phyloP scores from a whole-genome alignment of 2,329 filamentous ascomycete genomes.

The Trichoderma endophyticum region DNA sequence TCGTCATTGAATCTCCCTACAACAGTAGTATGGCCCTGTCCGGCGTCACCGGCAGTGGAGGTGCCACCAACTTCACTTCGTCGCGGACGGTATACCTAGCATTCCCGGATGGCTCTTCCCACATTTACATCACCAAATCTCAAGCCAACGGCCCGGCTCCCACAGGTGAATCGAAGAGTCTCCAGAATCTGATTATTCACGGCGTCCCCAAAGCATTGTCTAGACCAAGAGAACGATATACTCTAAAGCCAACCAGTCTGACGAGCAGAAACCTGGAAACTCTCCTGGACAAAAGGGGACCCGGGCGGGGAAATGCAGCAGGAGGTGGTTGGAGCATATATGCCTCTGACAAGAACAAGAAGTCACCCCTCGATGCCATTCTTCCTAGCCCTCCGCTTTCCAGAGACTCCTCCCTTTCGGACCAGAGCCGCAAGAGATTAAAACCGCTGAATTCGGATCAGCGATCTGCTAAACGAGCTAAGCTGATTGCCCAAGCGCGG shows the following conservation, averaged over 20 bases:
- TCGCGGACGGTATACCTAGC: slow-evolving; percentile 74
- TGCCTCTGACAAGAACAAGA: slow-evolving; percentile 56
- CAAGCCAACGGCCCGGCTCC: slow-evolving; percentile 42
- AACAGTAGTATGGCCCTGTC: slow-evolving; percentile 55
- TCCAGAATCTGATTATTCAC: slow-evolving; percentile 70
- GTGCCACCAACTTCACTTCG: slow-evolving; percentile 53
- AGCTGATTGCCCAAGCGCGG: slow-evolving; percentile 60
- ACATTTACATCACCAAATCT: slow-evolving; percentile 63
- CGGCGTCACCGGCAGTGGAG: slow-evolving; percentile 30
- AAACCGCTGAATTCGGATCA: slow-evolving; percentile 29
- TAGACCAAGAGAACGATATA: slow-evolving; percentile 67
- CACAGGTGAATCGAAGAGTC: slow-evolving; percentile 55
- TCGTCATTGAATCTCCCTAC: slow-evolving; percentile 78
- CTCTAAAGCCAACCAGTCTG: slow-evolving; percentile 64
- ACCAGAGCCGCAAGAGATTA: slow-evolving; percentile 30
- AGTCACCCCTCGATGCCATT: slow-evolving; percentile 54
- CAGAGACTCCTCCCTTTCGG: slow-evolving; percentile 28
- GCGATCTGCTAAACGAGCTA: slow-evolving; percentile 54
- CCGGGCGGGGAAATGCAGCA: slow-evolving; percentile 66
- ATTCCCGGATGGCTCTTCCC: slow-evolving; percentile 76
- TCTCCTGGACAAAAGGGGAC: slow-evolving; percentile 65
- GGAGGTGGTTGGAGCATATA: slow-evolving; percentile 80
- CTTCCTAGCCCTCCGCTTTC: slow-evolving; percentile 48
- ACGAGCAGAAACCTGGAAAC: slow-evolving; percentile 68
- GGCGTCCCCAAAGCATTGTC: slow-evolving; percentile 82